These are phyloP conservation scores for Acacia acuminata DNA, from an alignment of 306 rosid species.

Conservation along the genomic window DNA sequence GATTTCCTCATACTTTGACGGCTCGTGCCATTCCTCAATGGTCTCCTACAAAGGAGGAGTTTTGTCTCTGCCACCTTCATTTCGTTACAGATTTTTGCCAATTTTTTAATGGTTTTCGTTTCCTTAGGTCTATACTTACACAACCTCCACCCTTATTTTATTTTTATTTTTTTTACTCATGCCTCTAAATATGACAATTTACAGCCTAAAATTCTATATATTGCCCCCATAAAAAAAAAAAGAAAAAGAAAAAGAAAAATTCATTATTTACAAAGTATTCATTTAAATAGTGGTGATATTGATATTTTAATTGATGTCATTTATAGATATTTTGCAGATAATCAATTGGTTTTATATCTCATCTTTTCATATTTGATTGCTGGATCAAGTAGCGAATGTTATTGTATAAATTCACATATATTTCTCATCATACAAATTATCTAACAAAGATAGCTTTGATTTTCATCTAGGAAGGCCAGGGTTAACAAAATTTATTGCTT, in stretches of 20 bases:
- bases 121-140: background rate
- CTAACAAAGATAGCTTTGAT: background rate
- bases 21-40: conserved; percentile 49
- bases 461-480: background rate
- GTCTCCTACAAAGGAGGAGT: conserved; percentile 68
- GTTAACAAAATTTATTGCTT: no score
- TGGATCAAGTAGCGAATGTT: no score
- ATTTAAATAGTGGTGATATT: background rate
- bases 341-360: no score
- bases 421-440: no score
- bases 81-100: conserved; percentile 55
- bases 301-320: background rate
- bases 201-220: conserved; percentile 9
- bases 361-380: no score
- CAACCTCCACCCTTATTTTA: conserved; percentile 1
- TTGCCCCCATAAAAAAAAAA: background rate
- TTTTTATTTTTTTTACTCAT: background rate
- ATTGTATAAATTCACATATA: background rate
- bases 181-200: background rate
- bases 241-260: no score
- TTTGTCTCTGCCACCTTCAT: conserved; percentile 39
- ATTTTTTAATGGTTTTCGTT: conserved; percentile 37
- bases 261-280: no score
- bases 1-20: conserved; percentile 27
- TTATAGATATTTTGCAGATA: no score